Evolutionary conservation across 176 grass and related monocot species (phyloP), one percentile per base, ranked within the genome.

Genomic region (Microstegium vimineum): DNA sequence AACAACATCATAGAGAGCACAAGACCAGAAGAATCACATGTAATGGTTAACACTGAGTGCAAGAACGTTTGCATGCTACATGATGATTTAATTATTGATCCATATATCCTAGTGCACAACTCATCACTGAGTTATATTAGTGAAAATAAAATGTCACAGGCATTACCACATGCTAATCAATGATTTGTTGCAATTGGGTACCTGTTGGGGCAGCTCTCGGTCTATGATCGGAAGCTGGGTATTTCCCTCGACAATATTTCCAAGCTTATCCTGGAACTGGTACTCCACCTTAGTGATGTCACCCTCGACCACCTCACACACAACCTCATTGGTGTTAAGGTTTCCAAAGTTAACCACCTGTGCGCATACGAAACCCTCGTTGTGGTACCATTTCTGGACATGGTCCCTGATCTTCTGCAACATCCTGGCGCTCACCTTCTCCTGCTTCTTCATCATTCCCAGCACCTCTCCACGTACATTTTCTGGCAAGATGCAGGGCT

Each of bases 251-350:
- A 90, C 85, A 25, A 91, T 63, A 88, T 98, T 95, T 22, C 95
- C 95, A 0, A 98, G 90, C 80, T 95, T 98, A 91, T 98, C 95
- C 57, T 91, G 95, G 61, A 98, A 98, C 79, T 98, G 92, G 72
- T 91, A 84, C 66, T 90, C 88, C 63, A 98, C 87, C 65, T 95
- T 86, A 12, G 93, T 93, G 61, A 98, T 93, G 45, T 98, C 93
- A 32, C 92, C 95, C 62, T 98, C 93, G 0, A 98, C 90, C 10
- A 98, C 93, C 89, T 98, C 95, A 34, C 90, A 95, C 8, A 98
- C 92, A 84, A 98, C 93, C 38, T 98, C 91, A n/a, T 51, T 91
- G 13, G 95, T 95, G 85, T 98, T 93, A 56, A 98, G 87, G 47
- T 98, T 95, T 62, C 92, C 95, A 28, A 95, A 98, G 71, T 95